These are phyloP conservation scores for Melampsora americana DNA, from an alignment of 1,284 basidiomycete genomes.

Conservation along the genomic window DNA sequence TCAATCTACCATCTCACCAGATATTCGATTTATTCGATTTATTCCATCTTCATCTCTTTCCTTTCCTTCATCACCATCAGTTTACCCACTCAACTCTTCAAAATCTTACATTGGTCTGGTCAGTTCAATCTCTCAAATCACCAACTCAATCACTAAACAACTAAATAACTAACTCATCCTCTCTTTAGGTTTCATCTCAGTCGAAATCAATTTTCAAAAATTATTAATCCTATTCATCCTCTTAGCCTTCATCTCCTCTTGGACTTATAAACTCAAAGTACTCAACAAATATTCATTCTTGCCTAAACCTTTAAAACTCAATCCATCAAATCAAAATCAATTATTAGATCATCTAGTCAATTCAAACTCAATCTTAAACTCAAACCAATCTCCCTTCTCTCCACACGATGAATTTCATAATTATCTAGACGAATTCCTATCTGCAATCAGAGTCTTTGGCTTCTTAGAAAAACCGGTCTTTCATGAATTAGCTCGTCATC, in stretches of 20 bases:
- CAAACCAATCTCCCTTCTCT: conserved; percentile 16
- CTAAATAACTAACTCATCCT: conserved; percentile 19
- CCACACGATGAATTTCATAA: conserved; percentile 74
- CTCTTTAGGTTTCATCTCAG: conserved; percentile 29
- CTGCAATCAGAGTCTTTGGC: conserved; percentile 89
- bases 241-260: conserved; percentile 68
- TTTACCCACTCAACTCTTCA: conserved; percentile 19
- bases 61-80: conserved; percentile 32
- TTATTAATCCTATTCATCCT: conserved; percentile 71
- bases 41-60: conserved; percentile 20
- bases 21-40: conserved; percentile 17
- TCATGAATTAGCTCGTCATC: conserved; percentile 85
- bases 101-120: conserved; percentile 32
- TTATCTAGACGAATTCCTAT: conserved; percentile 89
- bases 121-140: background rate
- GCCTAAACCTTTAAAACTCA: conserved; percentile 56
- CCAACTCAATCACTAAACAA: background rate
- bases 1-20: conserved; percentile 6
- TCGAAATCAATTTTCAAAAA: conserved; percentile 79
- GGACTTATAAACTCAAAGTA: conserved; percentile 60
- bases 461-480: conserved; percentile 94
- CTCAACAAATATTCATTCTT: conserved; percentile 56
- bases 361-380: conserved; percentile 72
- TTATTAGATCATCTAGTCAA: conserved; percentile 57
- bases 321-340: conserved; percentile 67